phyloP scores from a whole-genome alignment of 1,139 yeast species.

The Spathaspora sp. region DNA sequence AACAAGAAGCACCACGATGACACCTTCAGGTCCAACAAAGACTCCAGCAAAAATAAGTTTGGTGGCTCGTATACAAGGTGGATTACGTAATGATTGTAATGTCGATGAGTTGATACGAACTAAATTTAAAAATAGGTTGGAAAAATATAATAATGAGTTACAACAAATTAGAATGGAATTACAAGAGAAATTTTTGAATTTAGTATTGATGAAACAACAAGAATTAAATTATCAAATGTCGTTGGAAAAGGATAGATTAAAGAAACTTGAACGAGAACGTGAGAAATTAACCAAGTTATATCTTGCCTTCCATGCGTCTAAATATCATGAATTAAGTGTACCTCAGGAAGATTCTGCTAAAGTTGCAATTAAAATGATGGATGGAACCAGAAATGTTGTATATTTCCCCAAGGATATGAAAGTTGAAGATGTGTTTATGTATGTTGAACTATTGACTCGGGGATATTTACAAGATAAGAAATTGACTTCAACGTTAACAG shows the following conservation, averaged over 20 bases:
- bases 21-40: conserved; percentile 57
- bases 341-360: conserved; percentile 39
- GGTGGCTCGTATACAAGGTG: conserved; percentile 69
- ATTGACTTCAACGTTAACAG: conserved; percentile 45
- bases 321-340: conserved; percentile 32
- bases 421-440: conserved; percentile 60
- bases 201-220: conserved; percentile 69
- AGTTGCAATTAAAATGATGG: conserved; percentile 57
- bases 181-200: conserved; percentile 57
- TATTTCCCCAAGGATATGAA: conserved; percentile 46
- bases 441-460: conserved; percentile 43
- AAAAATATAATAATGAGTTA: conserved; percentile 62
- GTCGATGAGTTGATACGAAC: conserved; percentile 26
- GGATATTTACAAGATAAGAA: conserved; percentile 30
- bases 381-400: conserved; percentile 50
- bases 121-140: conserved; percentile 44
- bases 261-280: conserved; percentile 20
- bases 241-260: conserved; percentile 52
- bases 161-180: conserved; percentile 58
- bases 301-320: conserved; percentile 48
- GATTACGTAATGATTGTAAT: conserved; percentile 30
- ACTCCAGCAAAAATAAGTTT: conserved; percentile 58
- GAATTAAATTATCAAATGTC: conserved; percentile 76
- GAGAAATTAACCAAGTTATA: conserved; percentile 28
- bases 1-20: conserved; percentile 55